Evolutionary conservation across 2,329 filamentous ascomycete species (phyloP), one percentile per base, ranked within the genome.

Genomic region (Herpotrichia juniperi): DNA sequence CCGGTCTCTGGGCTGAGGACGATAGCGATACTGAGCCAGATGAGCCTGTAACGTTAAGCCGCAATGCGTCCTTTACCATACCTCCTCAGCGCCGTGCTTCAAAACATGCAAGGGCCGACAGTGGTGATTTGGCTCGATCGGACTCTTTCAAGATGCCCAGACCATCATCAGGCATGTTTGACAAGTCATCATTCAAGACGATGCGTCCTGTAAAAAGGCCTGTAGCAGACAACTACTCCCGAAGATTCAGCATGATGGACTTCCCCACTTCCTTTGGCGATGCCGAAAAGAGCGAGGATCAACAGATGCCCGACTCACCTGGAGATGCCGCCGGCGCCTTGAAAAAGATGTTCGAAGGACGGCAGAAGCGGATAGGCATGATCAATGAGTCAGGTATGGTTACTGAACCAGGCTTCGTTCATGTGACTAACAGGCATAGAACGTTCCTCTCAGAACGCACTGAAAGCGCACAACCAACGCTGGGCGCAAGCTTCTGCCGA

Each of bases 401-500:
- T 12, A 28, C 5, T 19, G 10, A 24, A 26, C 17, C 26, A 37
- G 17, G 39, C 39, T 16, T 35, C 30, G 16, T 21, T 28, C 54
- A 16, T 40, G 25, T 44, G 51, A 42, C 62, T 70, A 57, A 69
- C 46, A 12, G 37, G 9, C 19, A 5, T 48, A 70, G 64, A 70
- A 50, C 64, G 65, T 37, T 61, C 66, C 8, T 62, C 68, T n/a
- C 69, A 74, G 31, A 69, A 65, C 45, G 69, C 72, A 4, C 65
- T 78, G 9, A 70, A 74, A 50, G 76, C 72, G 5, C 75, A 79
- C 57, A 78, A 79, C 22, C 71, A 77, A 56, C 72, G 76, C 37
- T 79, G 78, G 77, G 74, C 73, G 31, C 73, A 75, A 60, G 74
- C 76, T 40, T 75, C 75, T 10, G 69, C 73, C 42, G 75, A 78